These are phyloP conservation scores for Epichloe typhina DNA, from an alignment of 2,329 filamentous ascomycete genomes.

Conservation along the genomic window DNA sequence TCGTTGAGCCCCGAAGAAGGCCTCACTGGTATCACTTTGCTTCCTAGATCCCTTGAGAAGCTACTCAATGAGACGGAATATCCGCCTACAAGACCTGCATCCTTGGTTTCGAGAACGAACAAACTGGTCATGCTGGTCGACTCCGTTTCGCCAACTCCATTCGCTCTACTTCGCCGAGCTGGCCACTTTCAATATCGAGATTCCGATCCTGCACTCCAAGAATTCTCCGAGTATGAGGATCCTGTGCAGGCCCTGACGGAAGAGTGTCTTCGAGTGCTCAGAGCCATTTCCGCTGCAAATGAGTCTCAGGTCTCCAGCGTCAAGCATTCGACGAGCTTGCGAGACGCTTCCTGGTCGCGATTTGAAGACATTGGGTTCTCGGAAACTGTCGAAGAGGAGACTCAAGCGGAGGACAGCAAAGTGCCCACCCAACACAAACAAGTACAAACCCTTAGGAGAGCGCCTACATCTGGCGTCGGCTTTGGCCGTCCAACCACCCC, in stretches of 20 bases:
- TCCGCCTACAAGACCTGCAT: slow-evolving; percentile 62
- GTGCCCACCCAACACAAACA: slow-evolving; percentile 31
- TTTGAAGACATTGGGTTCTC: slow-evolving; percentile 94
- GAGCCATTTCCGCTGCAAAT: slow-evolving; percentile 77
- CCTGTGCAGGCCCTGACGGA: slow-evolving; percentile 80
- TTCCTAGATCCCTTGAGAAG: slow-evolving; percentile 84
- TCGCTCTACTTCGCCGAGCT: slow-evolving; percentile 75
- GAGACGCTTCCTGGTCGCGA: slow-evolving; percentile 87
- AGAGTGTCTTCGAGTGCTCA: slow-evolving; percentile 82
- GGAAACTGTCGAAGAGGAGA: slow-evolving; percentile 57
- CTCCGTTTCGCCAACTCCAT: slow-evolving; percentile 85
- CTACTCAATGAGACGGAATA: slow-evolving; percentile 89
- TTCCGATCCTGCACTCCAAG: slow-evolving; percentile 68
- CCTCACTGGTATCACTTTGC: slow-evolving; percentile 65
- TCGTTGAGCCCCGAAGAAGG: slow-evolving; percentile 74
- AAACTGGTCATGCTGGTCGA: slow-evolving; percentile 97
- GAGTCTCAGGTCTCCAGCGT: slow-evolving; percentile 64
- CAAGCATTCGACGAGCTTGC: slow-evolving; percentile 58
- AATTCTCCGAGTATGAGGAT: slow-evolving; percentile 81
- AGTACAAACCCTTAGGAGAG: slow-evolving; percentile 42
- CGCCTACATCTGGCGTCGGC: slow-evolving; percentile 55
- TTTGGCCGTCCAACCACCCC: slow-evolving; percentile 80
- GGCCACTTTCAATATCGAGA: slow-evolving; percentile 95
- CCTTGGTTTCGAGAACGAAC: slow-evolving; percentile 69
- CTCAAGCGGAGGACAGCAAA: slow-evolving; percentile 39